Evolutionary conservation across 768 basidiomycete genomes (phyloP).

Genomic region (Sporobolomyces phaffii): DNA sequence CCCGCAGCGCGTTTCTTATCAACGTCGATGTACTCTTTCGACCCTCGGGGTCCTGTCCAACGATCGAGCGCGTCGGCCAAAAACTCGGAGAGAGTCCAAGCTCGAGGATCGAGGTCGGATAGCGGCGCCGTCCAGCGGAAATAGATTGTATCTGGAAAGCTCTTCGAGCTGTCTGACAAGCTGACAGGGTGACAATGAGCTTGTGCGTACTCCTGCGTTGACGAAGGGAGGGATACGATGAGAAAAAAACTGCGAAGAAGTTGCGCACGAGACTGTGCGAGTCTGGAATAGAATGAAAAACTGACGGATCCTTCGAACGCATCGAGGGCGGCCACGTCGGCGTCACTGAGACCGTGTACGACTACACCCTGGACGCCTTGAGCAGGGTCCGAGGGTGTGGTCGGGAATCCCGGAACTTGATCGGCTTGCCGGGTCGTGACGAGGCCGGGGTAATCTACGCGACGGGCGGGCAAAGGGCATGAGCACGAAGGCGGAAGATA

Average conservation of each 20-base stretch:
- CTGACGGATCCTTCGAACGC: conserved; percentile 67
- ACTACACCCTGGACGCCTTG: conserved; percentile 67
- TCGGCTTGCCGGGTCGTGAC: conserved; percentile 57
- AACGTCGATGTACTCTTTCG: conserved; percentile 54
- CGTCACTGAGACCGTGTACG: conserved; percentile 62
- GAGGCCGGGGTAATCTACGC: conserved; percentile 77
- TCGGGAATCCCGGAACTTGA: conserved; percentile 50
- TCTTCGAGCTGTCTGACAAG: conserved; percentile 48
- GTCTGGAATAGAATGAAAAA: not conserved
- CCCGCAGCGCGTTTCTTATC: conserved; percentile 53
- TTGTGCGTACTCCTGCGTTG: conserved; percentile 66
- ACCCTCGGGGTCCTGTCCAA: conserved; percentile 57
- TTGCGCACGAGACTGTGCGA: too few relatives aligned
- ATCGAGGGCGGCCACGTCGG: conserved; percentile 67
- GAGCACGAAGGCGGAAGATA: too few relatives aligned
- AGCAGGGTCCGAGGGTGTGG: conserved; percentile 55
- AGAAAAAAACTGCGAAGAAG: too few relatives aligned
- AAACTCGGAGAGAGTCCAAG: conserved; percentile 83
- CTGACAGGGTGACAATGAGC: conserved; percentile 53
- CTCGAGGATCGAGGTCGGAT: conserved; percentile 52
- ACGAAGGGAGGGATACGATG: not conserved
- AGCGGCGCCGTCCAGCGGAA: conserved; percentile 62
- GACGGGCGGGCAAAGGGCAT: too few relatives aligned
- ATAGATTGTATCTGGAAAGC: not conserved
- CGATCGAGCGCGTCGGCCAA: conserved; percentile 67